Conservation (phyloP, 108 stramenopile species). For the Nitzschia putrida region DNA sequence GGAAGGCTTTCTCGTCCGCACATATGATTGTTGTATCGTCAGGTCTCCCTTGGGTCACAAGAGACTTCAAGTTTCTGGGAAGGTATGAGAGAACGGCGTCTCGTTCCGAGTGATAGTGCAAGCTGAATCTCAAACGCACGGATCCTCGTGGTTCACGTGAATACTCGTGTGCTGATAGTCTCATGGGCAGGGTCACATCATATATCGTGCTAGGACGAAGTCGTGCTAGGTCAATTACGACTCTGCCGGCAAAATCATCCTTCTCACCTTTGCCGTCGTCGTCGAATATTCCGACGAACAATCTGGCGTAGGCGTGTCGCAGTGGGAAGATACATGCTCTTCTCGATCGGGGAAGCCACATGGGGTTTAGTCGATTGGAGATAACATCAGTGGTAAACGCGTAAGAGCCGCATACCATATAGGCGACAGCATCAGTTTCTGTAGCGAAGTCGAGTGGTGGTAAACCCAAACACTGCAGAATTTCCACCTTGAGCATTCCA, state of each 20-base stretch:
- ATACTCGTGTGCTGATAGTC: constrained; percentile 61
- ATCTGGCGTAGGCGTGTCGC: constrained; percentile 60
- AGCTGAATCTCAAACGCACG: constrained; percentile 60
- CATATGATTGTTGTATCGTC: constrained; percentile 50
- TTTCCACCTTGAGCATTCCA: constrained; percentile 59
- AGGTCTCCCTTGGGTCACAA: constrained; percentile 6
- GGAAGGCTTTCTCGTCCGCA: constrained; percentile 61
- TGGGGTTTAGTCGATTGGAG: constrained; percentile 43
- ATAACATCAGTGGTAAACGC: constrained; percentile 79
- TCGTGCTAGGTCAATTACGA: constrained; percentile 56
- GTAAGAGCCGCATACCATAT: constrained; percentile 69
- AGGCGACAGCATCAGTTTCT: constrained; percentile 68
- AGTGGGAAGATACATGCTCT: constrained; percentile 75
- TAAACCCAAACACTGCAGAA: constrained; percentile 62
- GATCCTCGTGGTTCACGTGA: constrained; percentile 53
- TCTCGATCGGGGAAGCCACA: constrained; percentile 59
- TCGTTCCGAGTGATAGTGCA: constrained; percentile 59
- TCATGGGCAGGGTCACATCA: constrained; percentile 64
- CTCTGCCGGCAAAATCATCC: constrained; percentile 76
- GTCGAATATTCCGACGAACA: constrained; percentile 71
- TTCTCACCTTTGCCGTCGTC: constrained; percentile 57
- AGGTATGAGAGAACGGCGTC: constrained; percentile 66
- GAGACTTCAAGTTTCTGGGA: constrained; percentile 20
- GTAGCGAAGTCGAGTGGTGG: constrained; percentile 59
- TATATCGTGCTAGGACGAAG: constrained; percentile 61